Base-by-base conservation (phyloP, 1,284 basidiomycete species). In the Phlebopus sp. region DNA sequence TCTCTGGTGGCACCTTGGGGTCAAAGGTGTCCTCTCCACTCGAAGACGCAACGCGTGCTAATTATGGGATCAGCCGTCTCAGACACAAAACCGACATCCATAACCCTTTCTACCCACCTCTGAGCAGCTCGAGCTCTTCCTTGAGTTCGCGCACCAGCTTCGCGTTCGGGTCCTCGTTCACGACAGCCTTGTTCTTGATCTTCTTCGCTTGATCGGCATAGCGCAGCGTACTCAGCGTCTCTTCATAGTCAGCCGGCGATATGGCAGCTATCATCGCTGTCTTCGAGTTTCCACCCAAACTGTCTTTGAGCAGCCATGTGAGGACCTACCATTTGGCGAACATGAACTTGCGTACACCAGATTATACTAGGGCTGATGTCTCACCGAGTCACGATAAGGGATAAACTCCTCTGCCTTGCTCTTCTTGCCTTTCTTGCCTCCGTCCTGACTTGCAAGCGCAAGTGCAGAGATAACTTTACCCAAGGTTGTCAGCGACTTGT, bases 151-250 rank as follows among this genome's bases (percentile, higher is more conserved):
- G 89, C 47, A 98, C 95, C 48, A 98, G 85, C 74, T 93, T 97
- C 63, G 96, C 96, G 63, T 98, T 99, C 15, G 97, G 95, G 77
- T 99, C 96, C 71, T 99, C 96, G 69, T 99, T 99, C 59, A 99
- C 91, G 44, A 98, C 84, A 14, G 96, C 96, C 76, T 98, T 97
- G 71, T 98, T 99, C 84, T 96, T 97, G 75, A 99, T 99, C 83
- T 96, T 97, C 85, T 99, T 99, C 21, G 96, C 95, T 65, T 91
- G 92, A 74, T 98, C 95, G 55, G 96, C 97, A 69, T 99, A 99
- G 3, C 96, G 86, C 49, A 96, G 74, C 3, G 93, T 96, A 71
- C 92, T 93, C 51, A 98, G 74, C 11, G 96, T 98, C 71, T 99
- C 96, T 57, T 99, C 96, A 67, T 98, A 96, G 70, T 98, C 95